Conservation (phyloP, 225 moss, liverwort and hornwort species). For the Pleurozium schreberi region DNA sequence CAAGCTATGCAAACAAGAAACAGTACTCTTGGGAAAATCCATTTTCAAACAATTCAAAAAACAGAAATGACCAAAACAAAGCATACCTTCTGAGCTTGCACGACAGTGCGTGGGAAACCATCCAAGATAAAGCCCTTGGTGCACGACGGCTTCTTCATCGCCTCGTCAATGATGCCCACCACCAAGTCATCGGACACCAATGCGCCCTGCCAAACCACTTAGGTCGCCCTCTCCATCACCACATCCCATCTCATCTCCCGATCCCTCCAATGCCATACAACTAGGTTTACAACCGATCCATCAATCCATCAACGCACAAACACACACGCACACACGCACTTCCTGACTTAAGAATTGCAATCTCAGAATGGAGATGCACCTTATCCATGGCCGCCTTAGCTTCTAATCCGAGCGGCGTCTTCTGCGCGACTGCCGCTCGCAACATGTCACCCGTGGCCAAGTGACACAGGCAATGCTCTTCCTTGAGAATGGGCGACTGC, state of each 20-base stretch:
- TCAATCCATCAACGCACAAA: neutral
- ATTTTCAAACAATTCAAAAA: neutral
- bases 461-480: constrained; percentile 58
- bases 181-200: constrained; percentile 58
- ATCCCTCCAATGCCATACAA: neutral
- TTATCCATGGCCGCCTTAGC: constrained; percentile 69
- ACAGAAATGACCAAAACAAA: neutral
- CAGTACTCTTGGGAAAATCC: neutral
- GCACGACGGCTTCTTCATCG: constrained; percentile 61
- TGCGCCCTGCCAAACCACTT: constrained; percentile 45
- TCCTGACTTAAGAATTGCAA: neutral
- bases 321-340: neutral
- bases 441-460: constrained; percentile 65
- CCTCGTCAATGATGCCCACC: constrained; percentile 76
- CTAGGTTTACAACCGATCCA: neutral
- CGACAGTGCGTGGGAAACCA: constrained; percentile 86
- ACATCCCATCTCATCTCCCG: neutral
- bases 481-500: constrained; percentile 44
- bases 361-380: neutral
- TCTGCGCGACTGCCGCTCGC: constrained; percentile 47
- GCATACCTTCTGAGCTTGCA: constrained; percentile 61
- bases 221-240: constrained; percentile 1
- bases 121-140: constrained; percentile 75
- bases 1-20: neutral
- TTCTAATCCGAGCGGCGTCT: constrained; percentile 44